Percentiles rank a stretch among this genome's conserved stretches.
Conservation (phyloP, 1,284 basidiomycete species). For the Fomitopsis pinicola region DNA sequence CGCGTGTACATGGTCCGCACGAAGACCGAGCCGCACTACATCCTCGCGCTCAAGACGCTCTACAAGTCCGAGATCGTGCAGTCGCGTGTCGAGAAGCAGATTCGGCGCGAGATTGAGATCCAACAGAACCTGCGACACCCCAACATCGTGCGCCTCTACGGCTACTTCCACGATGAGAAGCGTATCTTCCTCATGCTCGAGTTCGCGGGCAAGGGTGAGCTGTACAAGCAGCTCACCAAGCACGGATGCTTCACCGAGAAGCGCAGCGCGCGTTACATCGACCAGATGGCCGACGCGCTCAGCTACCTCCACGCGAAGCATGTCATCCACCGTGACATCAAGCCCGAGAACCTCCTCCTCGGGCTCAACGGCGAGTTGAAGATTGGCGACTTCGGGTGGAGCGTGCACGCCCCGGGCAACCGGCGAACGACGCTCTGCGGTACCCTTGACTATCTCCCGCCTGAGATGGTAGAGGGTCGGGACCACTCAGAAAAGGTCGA, state of each 20-base stretch:
- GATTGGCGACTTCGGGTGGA: constrained; percentile 99
- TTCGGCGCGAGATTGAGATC: constrained; percentile 97
- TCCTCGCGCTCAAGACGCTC: constrained; percentile 94
- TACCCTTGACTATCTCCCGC: constrained; percentile 95
- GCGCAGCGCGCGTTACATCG: constrained; percentile 85
- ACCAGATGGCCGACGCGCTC: constrained; percentile 98
- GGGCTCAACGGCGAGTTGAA: constrained; percentile 97
- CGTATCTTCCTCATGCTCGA: constrained; percentile 98
- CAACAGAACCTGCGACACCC: constrained; percentile 97
- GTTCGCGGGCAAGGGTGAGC: constrained; percentile 92
- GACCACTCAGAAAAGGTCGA: constrained; percentile 90
- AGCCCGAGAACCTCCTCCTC: constrained; percentile 95
- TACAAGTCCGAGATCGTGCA: constrained; percentile 96
- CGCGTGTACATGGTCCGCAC: constrained; percentile 99
- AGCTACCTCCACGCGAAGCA: constrained; percentile 93
- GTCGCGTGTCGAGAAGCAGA: constrained; percentile 88
- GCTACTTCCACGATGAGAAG: constrained; percentile 97
- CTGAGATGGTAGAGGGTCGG: constrained; percentile 95
- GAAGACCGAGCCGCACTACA: constrained; percentile 82
- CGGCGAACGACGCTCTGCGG: constrained; percentile 89
- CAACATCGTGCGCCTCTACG: constrained; percentile 90
- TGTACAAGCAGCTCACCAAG: constrained; percentile 94
- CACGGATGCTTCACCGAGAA: constrained; percentile 85
- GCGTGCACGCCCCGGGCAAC: constrained; percentile 94
- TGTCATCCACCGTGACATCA: constrained; percentile 99